Base-by-base conservation (phyloP, 2,329 filamentous ascomycete genomes). In the Botrytis porri region DNA sequence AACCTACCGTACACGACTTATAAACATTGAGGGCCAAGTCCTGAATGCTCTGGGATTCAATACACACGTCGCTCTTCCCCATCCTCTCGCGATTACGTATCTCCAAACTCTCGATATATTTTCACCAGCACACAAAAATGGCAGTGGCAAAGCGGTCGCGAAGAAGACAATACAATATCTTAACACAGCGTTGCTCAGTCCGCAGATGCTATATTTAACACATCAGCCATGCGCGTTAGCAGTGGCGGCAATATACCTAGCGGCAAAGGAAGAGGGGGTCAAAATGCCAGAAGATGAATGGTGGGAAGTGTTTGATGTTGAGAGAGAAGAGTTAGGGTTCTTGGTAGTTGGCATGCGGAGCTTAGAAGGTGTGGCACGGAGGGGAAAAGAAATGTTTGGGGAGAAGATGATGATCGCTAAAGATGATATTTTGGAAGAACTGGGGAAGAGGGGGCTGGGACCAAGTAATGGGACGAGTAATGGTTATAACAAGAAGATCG, bases 261-360 rank as follows among this genome's bases (percentile, higher is more conserved):
- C 95, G 0, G 92, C 94, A 0, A 88, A 91, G 62, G 94, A 98
- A 77, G 81, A 88, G 1, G 90, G 88, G 0, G 88, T 92, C 20
- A 94, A 93, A 81, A 86, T 98, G 83, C 94, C 95, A 0, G 92
- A 92, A 75, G 89, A 88, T 65, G 91, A 93, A 75, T 99, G 96
- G 96, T 99, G 96, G 96, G 95, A 98, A 82, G 93, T 98, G 0
- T 98, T 98, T 81, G 96, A 99, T 82, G 93, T 96, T 12, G 95
- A 98, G 79, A 87, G 96, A 69, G 96, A 99, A 84, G 94, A 97
- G 81, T 85, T 99, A 51, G 96, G 96, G 0, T 98, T 98, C 78
- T 83, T 98, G 73, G 94, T 97, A 5, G 93, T 98, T 18, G 94
- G 88, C 0, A 88, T 98, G 87, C 85, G 89, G 75, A 98, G 95